Conservation (phyloP, 345 rosid genomes). For the Eutrema yunnanense region DNA sequence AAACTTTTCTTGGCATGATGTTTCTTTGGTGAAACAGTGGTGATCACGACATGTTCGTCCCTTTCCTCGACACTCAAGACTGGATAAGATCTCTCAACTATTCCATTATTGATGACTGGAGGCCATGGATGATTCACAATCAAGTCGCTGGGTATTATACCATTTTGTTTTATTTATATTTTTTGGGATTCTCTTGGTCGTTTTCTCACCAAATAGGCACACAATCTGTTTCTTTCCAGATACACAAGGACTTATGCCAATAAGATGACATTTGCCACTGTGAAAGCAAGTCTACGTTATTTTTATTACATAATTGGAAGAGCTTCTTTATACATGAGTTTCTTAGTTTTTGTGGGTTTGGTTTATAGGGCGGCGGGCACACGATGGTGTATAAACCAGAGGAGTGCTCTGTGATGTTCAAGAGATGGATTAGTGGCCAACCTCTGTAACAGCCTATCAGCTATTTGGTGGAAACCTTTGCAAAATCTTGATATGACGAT, state of each 20-base stretch:
- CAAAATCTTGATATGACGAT: too few relatives aligned
- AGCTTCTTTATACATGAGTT: too few relatives aligned
- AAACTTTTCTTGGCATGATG: slow-evolving; percentile 5
- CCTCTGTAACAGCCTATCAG: too few relatives aligned
- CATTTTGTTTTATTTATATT: neutral
- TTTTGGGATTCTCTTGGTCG: neutral
- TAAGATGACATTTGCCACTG: slow-evolving; percentile 53
- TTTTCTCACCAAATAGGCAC: too few relatives aligned
- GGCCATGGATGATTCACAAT: slow-evolving; percentile 38
- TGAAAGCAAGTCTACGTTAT: slow-evolving; percentile 32
- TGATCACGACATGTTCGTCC: slow-evolving; percentile 45
- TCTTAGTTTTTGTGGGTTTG: too few relatives aligned
- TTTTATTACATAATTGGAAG: too few relatives aligned
- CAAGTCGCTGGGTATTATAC: slow-evolving; percentile 36
- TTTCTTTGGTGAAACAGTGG: slow-evolving; percentile 29
- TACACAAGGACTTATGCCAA: slow-evolving; percentile 53
- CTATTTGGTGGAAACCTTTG: too few relatives aligned
- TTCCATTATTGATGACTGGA: slow-evolving; percentile 45
- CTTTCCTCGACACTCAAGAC: slow-evolving; percentile 45
- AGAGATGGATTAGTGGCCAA: too few relatives aligned
- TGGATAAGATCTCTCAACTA: slow-evolving; percentile 48
- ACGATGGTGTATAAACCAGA: too few relatives aligned
- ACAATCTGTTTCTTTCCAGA: neutral
- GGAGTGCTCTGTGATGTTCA: too few relatives aligned
- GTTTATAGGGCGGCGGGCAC: too few relatives aligned